phyloP scores from a whole-genome alignment of 495 filamentous ascomycete genomes.

The Penicillium tannophilum region DNA sequence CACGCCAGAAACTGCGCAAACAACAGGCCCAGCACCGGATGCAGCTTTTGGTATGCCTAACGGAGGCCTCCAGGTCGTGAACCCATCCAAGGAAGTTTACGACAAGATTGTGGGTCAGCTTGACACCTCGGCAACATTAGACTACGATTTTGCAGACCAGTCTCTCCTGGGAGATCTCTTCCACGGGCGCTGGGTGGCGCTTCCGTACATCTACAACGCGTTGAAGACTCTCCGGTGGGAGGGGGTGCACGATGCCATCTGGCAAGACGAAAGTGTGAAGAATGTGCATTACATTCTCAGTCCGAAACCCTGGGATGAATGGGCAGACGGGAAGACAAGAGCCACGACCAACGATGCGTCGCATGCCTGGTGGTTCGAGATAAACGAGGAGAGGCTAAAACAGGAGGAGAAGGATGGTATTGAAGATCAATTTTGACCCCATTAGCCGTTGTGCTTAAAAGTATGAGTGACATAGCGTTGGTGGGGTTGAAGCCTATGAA shows the following conservation, averaged over 20 bases:
- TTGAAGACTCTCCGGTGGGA: slow-evolving; percentile 74
- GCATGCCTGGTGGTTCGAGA: slow-evolving; percentile 67
- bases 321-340: slow-evolving; percentile 25
- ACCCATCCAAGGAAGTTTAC: slow-evolving; percentile 59
- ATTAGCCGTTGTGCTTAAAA: neutral
- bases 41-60: slow-evolving; percentile 69
- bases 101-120: slow-evolving; percentile 48
- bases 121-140: slow-evolving; percentile 37
- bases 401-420: slow-evolving; percentile 48
- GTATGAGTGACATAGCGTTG: no score
- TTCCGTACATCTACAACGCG: slow-evolving; percentile 83
- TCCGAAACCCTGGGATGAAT: slow-evolving; percentile 81
- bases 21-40: slow-evolving; percentile 47
- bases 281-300: slow-evolving; percentile 80
- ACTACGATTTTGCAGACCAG: slow-evolving; percentile 78
- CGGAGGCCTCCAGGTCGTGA: slow-evolving; percentile 72
- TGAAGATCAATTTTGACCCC: slow-evolving; percentile 21
- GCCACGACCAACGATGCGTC: slow-evolving; percentile 20
- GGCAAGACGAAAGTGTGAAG: slow-evolving; percentile 75
- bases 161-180: slow-evolving; percentile 69
- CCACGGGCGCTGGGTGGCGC: slow-evolving; percentile 64
- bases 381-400: slow-evolving; percentile 53
- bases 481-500: neutral
- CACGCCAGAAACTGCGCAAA: slow-evolving; percentile 59
- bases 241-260: slow-evolving; percentile 70